These are phyloP conservation scores for Salvia sclarea DNA, from an alignment of 305 asterid species.

Conservation along the genomic window DNA sequence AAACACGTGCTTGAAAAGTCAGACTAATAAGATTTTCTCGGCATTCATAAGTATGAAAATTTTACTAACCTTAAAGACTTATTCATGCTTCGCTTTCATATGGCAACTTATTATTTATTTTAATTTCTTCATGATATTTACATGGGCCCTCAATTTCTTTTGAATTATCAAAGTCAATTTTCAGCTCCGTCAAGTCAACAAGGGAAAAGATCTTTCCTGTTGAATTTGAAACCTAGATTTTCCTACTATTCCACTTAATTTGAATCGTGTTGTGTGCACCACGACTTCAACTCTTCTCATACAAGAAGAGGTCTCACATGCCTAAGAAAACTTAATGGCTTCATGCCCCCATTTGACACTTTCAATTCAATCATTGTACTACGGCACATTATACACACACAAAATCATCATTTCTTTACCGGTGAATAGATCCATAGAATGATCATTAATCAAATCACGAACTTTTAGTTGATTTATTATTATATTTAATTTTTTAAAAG, in stretches of 20 bases:
- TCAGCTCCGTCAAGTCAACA: background rate
- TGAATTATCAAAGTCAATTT: conserved; percentile 30
- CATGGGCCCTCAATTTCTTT: background rate
- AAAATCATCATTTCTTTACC: background rate
- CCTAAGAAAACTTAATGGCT: conserved; percentile 6
- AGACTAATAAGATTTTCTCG: background rate
- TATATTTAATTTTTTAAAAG: too few relatives aligned
- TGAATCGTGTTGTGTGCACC: background rate
- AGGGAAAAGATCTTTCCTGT: background rate
- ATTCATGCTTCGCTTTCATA: background rate
- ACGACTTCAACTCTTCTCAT: conserved; percentile 21
- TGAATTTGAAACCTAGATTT: background rate
- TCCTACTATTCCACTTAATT: background rate
- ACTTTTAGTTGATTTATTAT: too few relatives aligned
- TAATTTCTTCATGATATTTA: too few relatives aligned
- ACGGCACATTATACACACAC: background rate
- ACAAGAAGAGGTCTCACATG: conserved; percentile 18
- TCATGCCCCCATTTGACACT: conserved; percentile 12
- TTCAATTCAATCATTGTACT: conserved; percentile 31
- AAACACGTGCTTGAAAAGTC: conserved; percentile 26
- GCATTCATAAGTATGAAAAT: background rate
- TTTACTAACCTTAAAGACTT: background rate
- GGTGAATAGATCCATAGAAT: too few relatives aligned
- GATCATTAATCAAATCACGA: too few relatives aligned
- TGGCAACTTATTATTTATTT: too few relatives aligned